Percentiles rank a stretch among this genome's conserved stretches.
Evolutionary conservation across 163 green algal species (phyloP).

Genomic region (Chlamydomonas reinhardtii): DNA sequence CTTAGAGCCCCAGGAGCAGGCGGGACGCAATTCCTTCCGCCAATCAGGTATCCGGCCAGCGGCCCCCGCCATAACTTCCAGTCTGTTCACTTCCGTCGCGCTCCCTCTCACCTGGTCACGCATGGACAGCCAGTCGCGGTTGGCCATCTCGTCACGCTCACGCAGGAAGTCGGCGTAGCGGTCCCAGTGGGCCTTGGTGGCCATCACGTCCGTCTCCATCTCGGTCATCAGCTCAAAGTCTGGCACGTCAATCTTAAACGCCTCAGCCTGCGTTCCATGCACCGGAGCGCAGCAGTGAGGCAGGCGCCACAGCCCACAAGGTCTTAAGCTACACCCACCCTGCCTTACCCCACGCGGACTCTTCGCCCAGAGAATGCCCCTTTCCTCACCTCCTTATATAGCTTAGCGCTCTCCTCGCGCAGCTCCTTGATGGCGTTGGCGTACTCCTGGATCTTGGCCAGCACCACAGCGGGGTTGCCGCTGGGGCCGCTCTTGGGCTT

Average conservation of each 20-base stretch:
- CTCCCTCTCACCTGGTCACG: constrained; percentile 62
- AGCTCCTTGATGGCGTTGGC: constrained; percentile 65
- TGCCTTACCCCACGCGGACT: no score
- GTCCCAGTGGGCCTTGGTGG: constrained; percentile 73
- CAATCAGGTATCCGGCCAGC: no score
- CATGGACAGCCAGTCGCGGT: constrained; percentile 80
- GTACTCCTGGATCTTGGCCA: constrained; percentile 78
- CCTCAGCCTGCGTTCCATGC: constrained; percentile 63
- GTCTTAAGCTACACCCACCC: no score
- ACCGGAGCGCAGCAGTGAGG: no score
- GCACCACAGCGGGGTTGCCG: constrained; percentile 74
- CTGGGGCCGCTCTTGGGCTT: constrained; percentile 74
- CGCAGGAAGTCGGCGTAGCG: constrained; percentile 71
- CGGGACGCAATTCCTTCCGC: no score
- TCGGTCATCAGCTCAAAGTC: constrained; percentile 73
- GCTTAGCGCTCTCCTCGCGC: constrained; percentile 67
- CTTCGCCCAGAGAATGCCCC: no score
- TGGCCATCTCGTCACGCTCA: constrained; percentile 75
- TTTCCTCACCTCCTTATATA: constrained; percentile 60
- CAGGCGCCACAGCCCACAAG: no score
- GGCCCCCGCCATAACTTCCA: no score
- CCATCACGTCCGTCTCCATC: constrained; percentile 68
- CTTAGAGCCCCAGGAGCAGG: no score
- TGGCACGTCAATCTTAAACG: constrained; percentile 73
- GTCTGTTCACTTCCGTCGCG: no score